Base-by-base conservation (phyloP, 371 early-diverging fungal species). In the Capillidium rhysosporum region DNA sequence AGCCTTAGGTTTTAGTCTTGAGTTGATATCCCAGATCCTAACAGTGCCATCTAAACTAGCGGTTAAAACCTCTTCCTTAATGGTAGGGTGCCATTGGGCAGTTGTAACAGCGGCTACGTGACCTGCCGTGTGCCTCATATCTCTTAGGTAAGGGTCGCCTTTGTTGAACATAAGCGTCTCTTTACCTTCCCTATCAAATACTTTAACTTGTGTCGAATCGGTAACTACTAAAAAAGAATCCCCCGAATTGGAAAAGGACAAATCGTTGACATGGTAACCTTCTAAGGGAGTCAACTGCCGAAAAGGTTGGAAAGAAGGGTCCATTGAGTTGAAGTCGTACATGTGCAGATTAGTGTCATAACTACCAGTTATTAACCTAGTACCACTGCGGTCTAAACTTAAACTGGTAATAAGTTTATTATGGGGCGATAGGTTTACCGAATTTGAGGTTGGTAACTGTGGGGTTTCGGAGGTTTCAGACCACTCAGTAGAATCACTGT, bases 301-400 rank as follows among this genome's bases (percentile, higher is more conserved):
- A 57, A 87, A 90, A 0, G 90, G 80, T 51, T 73, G 68, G 47
- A 82, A 76, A 0, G 74, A 64, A 10, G 75, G 68, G 63, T 87
- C 80, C 92, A 92, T 92, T 12, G 83, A 82, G 23, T 79, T 69
- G 67, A 94, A 94, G 65, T 90, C 91, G 91, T 92, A 95, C 43
- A 92, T 69, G 49, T 82, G 83, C 30, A 92, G 61, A 39, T 75
- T 72, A 49, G 83, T 79, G 58, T 89, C 90, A 53, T 86, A 81
- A 14, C 84, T 73, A 44, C 91, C 93, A 1, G 84, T 76, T 18
- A 82, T 72, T 7, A 92, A 63, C n/a, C 84, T 64, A 2, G 79
- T 68, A 1, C 92, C 92, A 2, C 89, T 66, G 7, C 89, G 80
- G 57, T 95, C 92, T 40, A 92, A 65, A 0, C 84, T 67, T 25